Evolutionary conservation across 2,329 filamentous ascomycete genomes (phyloP).

Genomic region (Xylariales sp.): DNA sequence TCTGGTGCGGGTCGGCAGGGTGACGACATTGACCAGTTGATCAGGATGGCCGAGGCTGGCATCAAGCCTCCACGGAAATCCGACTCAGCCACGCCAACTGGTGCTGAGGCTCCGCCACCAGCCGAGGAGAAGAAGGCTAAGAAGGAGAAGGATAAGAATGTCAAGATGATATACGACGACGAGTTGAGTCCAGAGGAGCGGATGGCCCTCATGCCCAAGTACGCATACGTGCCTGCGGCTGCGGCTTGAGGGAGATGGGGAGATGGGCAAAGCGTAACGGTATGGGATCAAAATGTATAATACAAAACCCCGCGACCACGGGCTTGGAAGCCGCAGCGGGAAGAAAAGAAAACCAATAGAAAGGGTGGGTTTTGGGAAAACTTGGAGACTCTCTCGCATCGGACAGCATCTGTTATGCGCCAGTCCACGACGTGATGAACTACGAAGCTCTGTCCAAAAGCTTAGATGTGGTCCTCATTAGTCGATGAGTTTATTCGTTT

Average conservation of each 20-base stretch:
- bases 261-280: background rate
- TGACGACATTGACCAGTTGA: conserved; percentile 62
- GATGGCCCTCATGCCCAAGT: conserved; percentile 74
- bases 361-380: no score
- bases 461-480: no score
- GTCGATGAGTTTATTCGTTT: no score
- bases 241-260: conserved; percentile 6
- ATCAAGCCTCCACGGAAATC: conserved; percentile 44
- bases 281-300: background rate
- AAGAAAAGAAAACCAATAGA: no score
- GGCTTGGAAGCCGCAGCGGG: no score
- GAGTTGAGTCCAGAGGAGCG: conserved; percentile 83
- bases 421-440: background rate
- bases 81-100: conserved; percentile 14
- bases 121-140: conserved; percentile 60
- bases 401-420: background rate
- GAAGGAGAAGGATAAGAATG: conserved; percentile 64
- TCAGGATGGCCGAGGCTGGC: conserved; percentile 60
- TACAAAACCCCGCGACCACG: background rate
- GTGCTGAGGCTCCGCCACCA: conserved; percentile 24
- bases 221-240: conserved; percentile 57
- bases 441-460: background rate
- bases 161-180: conserved; percentile 76
- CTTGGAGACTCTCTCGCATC: no score
- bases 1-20: conserved; percentile 39